These are phyloP conservation scores for Penicillium sp. DNA, from an alignment of 2,329 filamentous ascomycete species.

Conservation along the genomic window DNA sequence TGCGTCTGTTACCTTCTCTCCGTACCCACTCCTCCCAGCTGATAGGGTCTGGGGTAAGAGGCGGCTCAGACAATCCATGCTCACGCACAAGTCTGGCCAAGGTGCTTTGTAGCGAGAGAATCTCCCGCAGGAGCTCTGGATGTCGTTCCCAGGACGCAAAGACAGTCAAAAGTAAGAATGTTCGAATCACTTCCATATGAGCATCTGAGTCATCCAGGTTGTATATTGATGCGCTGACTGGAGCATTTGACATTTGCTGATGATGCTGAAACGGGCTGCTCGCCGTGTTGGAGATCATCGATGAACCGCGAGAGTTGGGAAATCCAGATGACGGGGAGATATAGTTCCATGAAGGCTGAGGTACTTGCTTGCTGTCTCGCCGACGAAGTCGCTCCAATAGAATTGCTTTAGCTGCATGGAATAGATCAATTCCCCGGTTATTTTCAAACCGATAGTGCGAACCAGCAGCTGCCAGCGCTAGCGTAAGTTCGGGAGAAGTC, in stretches of 20 bases:
- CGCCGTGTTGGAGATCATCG: constrained; percentile 42
- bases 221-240: constrained; percentile 37
- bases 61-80: constrained; percentile 46
- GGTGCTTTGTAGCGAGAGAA: constrained; percentile 57
- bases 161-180: constrained; percentile 55
- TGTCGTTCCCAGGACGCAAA: constrained; percentile 62
- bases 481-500: constrained; percentile 49
- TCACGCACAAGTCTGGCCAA: constrained; percentile 57
- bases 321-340: constrained; percentile 38
- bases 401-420: constrained; percentile 57
- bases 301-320: constrained; percentile 43
- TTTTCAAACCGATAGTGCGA: constrained; percentile 52
- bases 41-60: constrained; percentile 42
- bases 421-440: constrained; percentile 55
- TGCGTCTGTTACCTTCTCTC: constrained; percentile 54
- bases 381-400: constrained; percentile 53
- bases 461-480: constrained; percentile 53
- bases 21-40: constrained; percentile 55
- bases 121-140: constrained; percentile 56
- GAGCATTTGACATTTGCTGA: constrained; percentile 31
- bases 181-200: constrained; percentile 52
- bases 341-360: constrained; percentile 45
- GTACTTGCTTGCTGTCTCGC: constrained; percentile 48
- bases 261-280: constrained; percentile 47
- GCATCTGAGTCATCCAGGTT: constrained; percentile 46